Base-by-base conservation (phyloP, 352 stramenopile species). In the Globisporangium irregulare region DNA sequence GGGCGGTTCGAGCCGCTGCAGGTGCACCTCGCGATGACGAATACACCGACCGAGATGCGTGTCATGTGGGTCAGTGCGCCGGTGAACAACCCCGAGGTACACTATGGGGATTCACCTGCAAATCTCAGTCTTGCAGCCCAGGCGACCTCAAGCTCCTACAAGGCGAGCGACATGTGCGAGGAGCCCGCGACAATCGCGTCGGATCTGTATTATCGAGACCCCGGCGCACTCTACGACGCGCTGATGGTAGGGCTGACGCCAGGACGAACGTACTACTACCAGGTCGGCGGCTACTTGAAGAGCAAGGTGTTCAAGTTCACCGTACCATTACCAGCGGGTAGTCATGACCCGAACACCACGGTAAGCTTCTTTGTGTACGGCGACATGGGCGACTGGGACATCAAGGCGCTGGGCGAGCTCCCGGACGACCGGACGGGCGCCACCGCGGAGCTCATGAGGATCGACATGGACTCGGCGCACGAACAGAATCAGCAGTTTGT, bases 1-100 rank as follows among this genome's bases (percentile, higher is more conserved):
- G 71, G 71, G 4, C 22, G 46, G 9, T 62, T 51, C 0, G 71
- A 80, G 53, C 74, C 74, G 7, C 58, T 77, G 20, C 71, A 77
- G 51, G 65, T 77, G 8, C 74, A 75, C 54, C 29, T 80, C 24
- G 62, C 74, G 9, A 48, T 68, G 20, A 80, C 43, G 43, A 22
- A n/a, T 2, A 22, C 18, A 5, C 15, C 43, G 43, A 50, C 15
- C 5, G 43, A 50, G 43, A 50, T 50, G 43, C 43, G 43, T 7
- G 43, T 50, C 15, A 22, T 50, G 43, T 50, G 43, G 43, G 43
- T 22, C 4, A 50, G 43, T 7, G 43, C 43, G 5, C 43, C 43
- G 15, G 43, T 50, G 43, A 46, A 24, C 51, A 27, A 25, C 27
- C 56, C 62, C 43, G 15, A 46, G 48, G 61, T 76, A 25, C 12